Evolutionary conservation across 345 rosid species (phyloP), one percentile per base, ranked within the genome.

Genomic region (Eucalyptus paniculata): DNA sequence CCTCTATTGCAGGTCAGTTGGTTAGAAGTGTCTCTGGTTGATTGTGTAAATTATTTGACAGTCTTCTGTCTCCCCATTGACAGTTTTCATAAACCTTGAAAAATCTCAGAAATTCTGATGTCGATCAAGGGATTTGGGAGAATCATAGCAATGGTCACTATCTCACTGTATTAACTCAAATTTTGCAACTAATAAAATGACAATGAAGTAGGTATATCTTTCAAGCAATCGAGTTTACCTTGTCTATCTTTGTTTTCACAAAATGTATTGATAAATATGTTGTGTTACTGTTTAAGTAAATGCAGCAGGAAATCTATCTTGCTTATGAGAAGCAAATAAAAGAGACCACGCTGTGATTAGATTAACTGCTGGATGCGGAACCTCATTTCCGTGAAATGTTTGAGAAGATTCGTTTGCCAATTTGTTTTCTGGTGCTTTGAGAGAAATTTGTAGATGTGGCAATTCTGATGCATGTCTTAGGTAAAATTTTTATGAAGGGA

Each of bases 1-100:
- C 99, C 99, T 16, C 89, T 97, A 87, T 94, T 97, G 95, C 99
- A 97, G 98, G 99, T 97, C 92, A 91, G 44, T 88, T 69, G 69
- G 50, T 53, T 80, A 86, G 88, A 50, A 62, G 67, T 40, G 47
- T 77, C 47, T 37, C 24, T 77, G 47, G 47, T 77, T 77, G 83
- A 77, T 37, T 40, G 26, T 77, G 83, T 21, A 11, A 77, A 37
- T 77, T 77, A 77, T 77, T 12, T 26, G 28, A 21, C 83, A 77
- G 83, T 37, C 83, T 77, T 40, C 80, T 47, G 30, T 88, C 26
- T 62, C 26, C 44, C 21, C 32, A 11, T 65, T 6, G 80, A 34
- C 89, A 62, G 14, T 18, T 67, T 45, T 19, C 53, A 88, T 88
- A 40, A 69, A 80, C 44, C 65, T 53, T 50, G 62, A 86, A 53